Evolutionary conservation across 2,329 filamentous ascomycete genomes (phyloP).

Genomic region (Fusarium sp.): DNA sequence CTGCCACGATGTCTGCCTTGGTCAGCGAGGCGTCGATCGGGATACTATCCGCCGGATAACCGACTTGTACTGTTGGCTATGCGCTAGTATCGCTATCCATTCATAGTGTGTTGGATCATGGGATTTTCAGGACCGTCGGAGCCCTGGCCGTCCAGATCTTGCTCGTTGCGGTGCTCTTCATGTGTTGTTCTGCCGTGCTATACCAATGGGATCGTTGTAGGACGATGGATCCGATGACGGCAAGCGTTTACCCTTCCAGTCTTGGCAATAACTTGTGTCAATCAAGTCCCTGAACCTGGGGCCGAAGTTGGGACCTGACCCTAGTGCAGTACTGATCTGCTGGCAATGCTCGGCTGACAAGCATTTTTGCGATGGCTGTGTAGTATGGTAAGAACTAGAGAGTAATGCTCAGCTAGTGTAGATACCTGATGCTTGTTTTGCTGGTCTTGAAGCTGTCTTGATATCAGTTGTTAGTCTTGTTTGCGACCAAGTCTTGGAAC

Average conservation of each 20-base stretch:
- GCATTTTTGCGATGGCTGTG: conserved; percentile 34
- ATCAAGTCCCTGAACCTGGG: conserved; percentile 35
- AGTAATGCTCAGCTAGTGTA: conserved; percentile 4
- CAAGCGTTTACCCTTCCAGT: conserved; percentile 28
- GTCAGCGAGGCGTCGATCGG: conserved; percentile 28
- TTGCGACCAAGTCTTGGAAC: not conserved
- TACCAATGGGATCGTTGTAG: conserved; percentile 17
- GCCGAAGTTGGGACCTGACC: conserved; percentile 31
- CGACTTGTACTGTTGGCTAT: conserved; percentile 7
- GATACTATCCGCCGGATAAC: conserved; percentile 2
- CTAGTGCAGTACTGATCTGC: conserved; percentile 34
- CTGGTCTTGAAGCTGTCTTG: too few relatives aligned
- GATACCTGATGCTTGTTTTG: conserved; percentile 16
- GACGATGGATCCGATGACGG: conserved; percentile 37
- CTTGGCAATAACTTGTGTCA: conserved; percentile 36
- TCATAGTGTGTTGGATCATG: conserved; percentile 4
- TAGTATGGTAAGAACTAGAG: conserved; percentile 1
- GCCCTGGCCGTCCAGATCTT: conserved; percentile 25
- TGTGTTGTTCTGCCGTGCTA: conserved; percentile 5
- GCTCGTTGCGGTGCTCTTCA: conserved; percentile 16
- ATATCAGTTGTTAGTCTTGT: not conserved
- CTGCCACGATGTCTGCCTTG: conserved; percentile 24
- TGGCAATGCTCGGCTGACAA: conserved; percentile 40
- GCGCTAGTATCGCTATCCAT: not conserved
- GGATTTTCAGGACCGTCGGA: conserved; percentile 8